Conservation (phyloP, 2,329 filamentous ascomycete genomes). For the Calonectria ilicicola region DNA sequence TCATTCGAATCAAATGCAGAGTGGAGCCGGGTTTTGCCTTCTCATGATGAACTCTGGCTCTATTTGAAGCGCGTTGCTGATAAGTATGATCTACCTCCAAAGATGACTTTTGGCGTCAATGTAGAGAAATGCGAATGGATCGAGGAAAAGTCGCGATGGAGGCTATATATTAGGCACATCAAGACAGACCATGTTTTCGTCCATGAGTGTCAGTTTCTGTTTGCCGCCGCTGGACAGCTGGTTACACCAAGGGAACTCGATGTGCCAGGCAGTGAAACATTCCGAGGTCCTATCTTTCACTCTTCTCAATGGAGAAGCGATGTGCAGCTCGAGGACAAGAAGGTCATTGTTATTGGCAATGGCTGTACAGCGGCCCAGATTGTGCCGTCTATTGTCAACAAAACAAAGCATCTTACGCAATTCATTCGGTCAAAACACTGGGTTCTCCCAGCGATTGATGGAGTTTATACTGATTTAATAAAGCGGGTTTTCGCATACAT, state of each 20-base stretch:
- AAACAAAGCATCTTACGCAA: conserved; percentile 53
- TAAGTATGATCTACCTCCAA: conserved; percentile 53
- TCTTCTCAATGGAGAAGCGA: conserved; percentile 66
- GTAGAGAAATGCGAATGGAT: conserved; percentile 55
- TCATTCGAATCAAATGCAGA: conserved; percentile 70
- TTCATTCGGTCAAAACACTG: conserved; percentile 57
- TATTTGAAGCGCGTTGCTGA: conserved; percentile 68
- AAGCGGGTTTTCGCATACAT: conserved; percentile 56
- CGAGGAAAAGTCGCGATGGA: conserved; percentile 49
- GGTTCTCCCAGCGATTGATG: conserved; percentile 51
- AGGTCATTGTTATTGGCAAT: conserved; percentile 66
- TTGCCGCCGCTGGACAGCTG: conserved; percentile 50
- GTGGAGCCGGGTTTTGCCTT: conserved; percentile 70
- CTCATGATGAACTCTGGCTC: conserved; percentile 64
- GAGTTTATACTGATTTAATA: conserved; percentile 26
- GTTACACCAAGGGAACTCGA: conserved; percentile 49
- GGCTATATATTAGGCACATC: conserved; percentile 44
- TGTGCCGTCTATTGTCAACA: conserved; percentile 56
- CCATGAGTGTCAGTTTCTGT: conserved; percentile 57
- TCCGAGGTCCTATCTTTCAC: conserved; percentile 65
- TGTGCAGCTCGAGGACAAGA: conserved; percentile 59
- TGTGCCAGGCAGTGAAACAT: conserved; percentile 63
- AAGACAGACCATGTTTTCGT: conserved; percentile 34
- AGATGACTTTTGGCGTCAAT: conserved; percentile 53
- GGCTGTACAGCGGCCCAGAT: conserved; percentile 68